These are phyloP conservation scores for Euphrasia arctica DNA, from an alignment of 305 asterid species.

Conservation along the genomic window DNA sequence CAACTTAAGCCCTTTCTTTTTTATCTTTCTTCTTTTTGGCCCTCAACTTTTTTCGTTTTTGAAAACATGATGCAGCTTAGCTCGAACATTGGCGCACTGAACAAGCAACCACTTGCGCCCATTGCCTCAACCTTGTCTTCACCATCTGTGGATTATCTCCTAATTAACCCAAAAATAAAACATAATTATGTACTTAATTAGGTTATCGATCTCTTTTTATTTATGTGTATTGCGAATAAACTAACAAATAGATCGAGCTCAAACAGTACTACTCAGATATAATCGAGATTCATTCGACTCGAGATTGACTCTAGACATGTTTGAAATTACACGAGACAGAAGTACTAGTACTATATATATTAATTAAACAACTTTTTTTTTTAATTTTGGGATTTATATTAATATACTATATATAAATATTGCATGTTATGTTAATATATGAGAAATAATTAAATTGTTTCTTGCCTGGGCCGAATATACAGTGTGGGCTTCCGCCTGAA, in stretches of 20 bases:
- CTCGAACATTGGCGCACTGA: conserved; percentile 57
- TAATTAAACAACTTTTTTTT: too few species aligned
- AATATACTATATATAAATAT: too few species aligned
- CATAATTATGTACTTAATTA: neutral
- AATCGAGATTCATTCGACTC: too few species aligned
- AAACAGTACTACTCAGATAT: too few species aligned
- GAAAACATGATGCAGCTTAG: conserved; percentile 2
- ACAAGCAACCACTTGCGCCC: conserved; percentile 83
- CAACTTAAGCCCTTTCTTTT: neutral
- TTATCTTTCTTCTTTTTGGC: neutral
- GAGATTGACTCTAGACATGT: too few species aligned
- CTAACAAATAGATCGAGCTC: too few species aligned
- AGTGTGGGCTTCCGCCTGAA: neutral
- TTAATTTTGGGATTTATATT: too few species aligned
- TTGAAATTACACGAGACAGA: too few species aligned
- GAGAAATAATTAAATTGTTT: neutral
- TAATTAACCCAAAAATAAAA: conserved; percentile 3
- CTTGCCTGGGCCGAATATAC: neutral
- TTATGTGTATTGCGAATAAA: too few species aligned
- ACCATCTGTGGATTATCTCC: conserved; percentile 61
- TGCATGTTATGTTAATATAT: too few species aligned
- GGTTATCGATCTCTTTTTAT: too few species aligned
- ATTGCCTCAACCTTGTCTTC: conserved; percentile 69
- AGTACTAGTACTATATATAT: too few species aligned
- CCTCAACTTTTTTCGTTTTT: neutral